Conservation (phyloP, 139 green algal species). For the Tetradesmus lagerheimii region DNA sequence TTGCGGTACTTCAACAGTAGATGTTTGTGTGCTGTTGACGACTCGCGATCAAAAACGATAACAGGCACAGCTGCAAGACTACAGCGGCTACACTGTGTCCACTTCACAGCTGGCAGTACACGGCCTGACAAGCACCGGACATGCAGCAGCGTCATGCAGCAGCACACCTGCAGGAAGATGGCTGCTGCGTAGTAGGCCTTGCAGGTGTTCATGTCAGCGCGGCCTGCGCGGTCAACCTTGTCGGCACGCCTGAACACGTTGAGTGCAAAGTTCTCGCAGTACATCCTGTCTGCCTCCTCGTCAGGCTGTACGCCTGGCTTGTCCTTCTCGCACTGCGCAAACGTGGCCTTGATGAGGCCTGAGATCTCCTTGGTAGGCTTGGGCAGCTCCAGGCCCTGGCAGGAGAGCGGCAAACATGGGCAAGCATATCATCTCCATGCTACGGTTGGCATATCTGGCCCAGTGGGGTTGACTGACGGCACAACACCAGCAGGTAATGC, state of each 20-base stretch:
- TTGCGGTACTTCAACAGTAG: too few species aligned
- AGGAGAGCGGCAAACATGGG: not conserved
- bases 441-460: too few species aligned
- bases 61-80: not conserved
- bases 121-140: too few species aligned
- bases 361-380: slow-evolving; percentile 72
- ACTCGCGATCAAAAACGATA: not conserved
- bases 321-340: slow-evolving; percentile 73
- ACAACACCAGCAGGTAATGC: too few species aligned
- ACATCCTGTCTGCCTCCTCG: slow-evolving; percentile 47
- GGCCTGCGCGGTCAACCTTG: slow-evolving; percentile 74
- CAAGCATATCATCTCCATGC: not conserved
- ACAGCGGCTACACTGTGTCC: not conserved
- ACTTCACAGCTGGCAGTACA: too few species aligned
- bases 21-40: too few species aligned
- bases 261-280: slow-evolving; percentile 84
- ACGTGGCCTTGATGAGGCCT: slow-evolving; percentile 60
- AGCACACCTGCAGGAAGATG: slow-evolving; percentile 88
- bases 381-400: slow-evolving; percentile 72
- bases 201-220: slow-evolving; percentile 75
- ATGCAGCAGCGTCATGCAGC: not conserved
- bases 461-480: too few species aligned
- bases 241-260: slow-evolving; percentile 80
- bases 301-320: slow-evolving; percentile 61
- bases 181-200: slow-evolving; percentile 89